Conservation (phyloP, 116 monocot genomes). For the Dioscorea cayenensis region DNA sequence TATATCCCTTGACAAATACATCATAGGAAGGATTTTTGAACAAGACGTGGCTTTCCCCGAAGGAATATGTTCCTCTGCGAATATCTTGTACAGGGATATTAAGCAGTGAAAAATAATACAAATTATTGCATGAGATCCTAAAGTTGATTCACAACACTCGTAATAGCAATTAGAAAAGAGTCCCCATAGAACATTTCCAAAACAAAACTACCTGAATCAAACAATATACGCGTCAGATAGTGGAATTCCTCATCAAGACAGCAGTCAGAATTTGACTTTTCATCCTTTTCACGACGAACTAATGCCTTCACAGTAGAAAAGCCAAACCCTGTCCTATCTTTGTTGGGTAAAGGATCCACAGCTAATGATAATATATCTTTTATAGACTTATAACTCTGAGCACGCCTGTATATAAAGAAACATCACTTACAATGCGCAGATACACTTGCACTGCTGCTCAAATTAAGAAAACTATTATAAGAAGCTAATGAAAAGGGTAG, state of each 20-base stretch:
- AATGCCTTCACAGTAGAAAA: conserved; percentile 69
- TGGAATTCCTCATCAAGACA: conserved; percentile 36
- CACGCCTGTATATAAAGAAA: conserved; percentile 21
- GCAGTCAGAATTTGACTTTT: conserved; percentile 26
- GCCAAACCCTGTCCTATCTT: conserved; percentile 29
- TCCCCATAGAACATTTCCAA: background rate
- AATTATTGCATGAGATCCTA: conserved; percentile 3
- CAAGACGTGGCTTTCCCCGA: conserved; percentile 13
- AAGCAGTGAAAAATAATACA: conserved; percentile 18
- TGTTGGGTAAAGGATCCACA: conserved; percentile 35
- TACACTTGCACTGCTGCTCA: background rate
- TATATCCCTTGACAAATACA: conserved; percentile 38
- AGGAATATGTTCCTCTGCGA: conserved; percentile 40
- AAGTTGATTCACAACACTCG: background rate
- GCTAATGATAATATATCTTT: conserved; percentile 36
- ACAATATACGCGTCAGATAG: conserved; percentile 24
- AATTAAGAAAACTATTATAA: background rate
- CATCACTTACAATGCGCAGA: no score
- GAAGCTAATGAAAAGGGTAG: background rate
- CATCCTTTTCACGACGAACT: conserved; percentile 69
- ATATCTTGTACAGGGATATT: conserved; percentile 41
- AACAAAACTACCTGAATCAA: conserved; percentile 42
- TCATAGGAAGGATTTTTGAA: conserved; percentile 3
- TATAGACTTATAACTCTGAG: conserved; percentile 46
- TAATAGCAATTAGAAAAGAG: background rate